Conservation (phyloP, 73 alveolate species). For the Paramecium octaurelia region DNA sequence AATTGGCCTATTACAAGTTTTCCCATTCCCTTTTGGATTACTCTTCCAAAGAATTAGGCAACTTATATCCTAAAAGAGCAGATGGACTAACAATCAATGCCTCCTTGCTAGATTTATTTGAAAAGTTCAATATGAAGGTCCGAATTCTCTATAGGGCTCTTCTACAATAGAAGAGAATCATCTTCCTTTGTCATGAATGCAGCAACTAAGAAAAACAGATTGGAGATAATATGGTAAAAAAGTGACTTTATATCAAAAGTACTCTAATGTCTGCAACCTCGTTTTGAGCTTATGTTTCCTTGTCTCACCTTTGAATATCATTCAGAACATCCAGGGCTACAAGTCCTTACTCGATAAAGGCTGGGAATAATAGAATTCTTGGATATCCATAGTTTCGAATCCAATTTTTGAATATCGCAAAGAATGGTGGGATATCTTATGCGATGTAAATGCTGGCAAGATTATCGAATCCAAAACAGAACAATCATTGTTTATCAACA, state of each 20-base stretch:
- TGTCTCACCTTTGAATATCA: conserved; percentile 6
- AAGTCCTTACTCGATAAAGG: conserved; percentile 8
- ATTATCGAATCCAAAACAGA: conserved; percentile 9
- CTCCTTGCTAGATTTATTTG: not conserved
- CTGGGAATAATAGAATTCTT: conserved; percentile 2
- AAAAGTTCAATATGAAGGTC: not conserved
- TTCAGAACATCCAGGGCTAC: not conserved
- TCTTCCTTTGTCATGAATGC: conserved; percentile 8
- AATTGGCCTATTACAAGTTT: not conserved
- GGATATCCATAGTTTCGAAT: conserved; percentile 33
- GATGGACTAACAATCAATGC: conserved; percentile 2
- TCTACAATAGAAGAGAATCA: not conserved
- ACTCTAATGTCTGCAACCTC: not conserved
- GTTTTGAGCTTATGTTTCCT: not conserved
- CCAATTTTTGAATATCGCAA: conserved; percentile 38
- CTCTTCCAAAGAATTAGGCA: not conserved
- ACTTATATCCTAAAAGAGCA: not conserved
- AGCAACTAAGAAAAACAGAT: not conserved
- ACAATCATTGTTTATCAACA: not conserved
- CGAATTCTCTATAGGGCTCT: conserved; percentile 22
- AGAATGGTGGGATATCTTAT: conserved; percentile 49
- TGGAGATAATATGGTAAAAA: not conserved
- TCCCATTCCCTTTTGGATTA: not conserved
- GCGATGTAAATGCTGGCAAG: not conserved
- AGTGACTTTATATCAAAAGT: not conserved